Percentiles rank a stretch among this genome's conserved stretches.
phyloP scores from a whole-genome alignment of 2,329 filamentous ascomycete species.

The Ceratocystis huliohia region DNA sequence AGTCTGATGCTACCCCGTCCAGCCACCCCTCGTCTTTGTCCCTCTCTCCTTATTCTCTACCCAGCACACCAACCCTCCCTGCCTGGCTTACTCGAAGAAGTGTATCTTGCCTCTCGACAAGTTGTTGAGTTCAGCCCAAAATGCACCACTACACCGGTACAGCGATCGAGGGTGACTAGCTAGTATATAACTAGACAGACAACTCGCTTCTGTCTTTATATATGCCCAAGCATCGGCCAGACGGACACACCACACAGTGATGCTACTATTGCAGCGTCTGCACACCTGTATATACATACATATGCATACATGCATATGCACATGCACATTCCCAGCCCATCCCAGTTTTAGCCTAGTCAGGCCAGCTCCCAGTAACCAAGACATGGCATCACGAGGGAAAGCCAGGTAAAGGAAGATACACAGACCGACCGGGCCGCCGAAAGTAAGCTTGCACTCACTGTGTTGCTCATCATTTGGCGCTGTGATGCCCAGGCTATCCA shows the following conservation, averaged over 20 bases:
- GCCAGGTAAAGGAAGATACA: neutral
- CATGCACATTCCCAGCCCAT: constrained; percentile 7
- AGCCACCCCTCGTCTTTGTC: neutral
- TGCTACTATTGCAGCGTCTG: neutral
- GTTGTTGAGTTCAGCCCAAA: neutral
- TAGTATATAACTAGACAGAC: no score
- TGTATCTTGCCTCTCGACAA: no score
- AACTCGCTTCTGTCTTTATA: neutral
- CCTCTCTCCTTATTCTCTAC: neutral
- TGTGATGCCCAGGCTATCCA: no score
- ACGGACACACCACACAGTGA: neutral
- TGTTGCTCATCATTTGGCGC: no score
- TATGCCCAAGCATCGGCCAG: neutral
- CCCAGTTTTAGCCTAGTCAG: neutral
- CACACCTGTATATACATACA: constrained; percentile 9
- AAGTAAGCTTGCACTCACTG: no score
- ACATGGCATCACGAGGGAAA: neutral
- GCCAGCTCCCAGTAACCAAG: neutral
- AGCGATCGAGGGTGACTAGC: no score
- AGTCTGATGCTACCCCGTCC: constrained; percentile 1
- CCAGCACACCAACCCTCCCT: neutral
- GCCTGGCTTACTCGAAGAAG: neutral
- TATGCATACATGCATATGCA: constrained; percentile 6
- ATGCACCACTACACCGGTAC: neutral
- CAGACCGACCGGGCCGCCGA: neutral